These are phyloP conservation scores for Fraxinus sp. DNA, from an alignment of 305 asterid species.

Conservation along the genomic window DNA sequence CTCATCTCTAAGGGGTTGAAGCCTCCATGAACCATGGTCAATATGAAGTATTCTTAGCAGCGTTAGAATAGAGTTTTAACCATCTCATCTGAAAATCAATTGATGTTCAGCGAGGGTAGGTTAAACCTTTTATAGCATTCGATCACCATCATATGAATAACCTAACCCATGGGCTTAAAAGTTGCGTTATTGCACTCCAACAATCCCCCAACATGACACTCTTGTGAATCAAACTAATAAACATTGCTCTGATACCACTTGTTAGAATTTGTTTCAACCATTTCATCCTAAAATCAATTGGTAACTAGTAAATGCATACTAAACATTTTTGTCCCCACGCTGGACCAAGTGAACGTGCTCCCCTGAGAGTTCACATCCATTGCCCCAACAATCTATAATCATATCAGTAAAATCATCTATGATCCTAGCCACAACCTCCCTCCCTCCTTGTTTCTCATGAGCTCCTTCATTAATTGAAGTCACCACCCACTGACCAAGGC, in stretches of 20 bases:
- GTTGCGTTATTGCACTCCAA: neutral
- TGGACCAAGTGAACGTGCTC: neutral
- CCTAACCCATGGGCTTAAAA: neutral
- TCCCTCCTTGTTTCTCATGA: neutral
- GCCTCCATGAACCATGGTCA: neutral
- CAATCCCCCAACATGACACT: neutral
- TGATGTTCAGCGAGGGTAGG: neutral
- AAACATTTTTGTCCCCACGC: neutral
- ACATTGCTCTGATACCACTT: neutral
- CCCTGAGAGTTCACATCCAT: neutral
- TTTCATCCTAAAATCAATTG: no score
- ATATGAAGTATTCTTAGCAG: neutral
- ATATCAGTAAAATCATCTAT: no score
- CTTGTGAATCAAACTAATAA: neutral
- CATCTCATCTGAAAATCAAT: neutral
- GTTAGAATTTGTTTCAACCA: neutral
- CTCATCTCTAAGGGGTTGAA: neutral
- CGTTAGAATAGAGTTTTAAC: no score
- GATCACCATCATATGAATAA: neutral
- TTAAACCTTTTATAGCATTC: neutral
- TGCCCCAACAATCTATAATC: neutral
- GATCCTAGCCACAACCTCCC: neutral
- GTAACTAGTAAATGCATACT: neutral
- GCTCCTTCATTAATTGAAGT: neutral
- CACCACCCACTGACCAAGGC: no score